Evolutionary conservation across 805 yeast genomes (phyloP), one percentile per base, ranked within the genome.

Genomic region (Candida broadrunensis): DNA sequence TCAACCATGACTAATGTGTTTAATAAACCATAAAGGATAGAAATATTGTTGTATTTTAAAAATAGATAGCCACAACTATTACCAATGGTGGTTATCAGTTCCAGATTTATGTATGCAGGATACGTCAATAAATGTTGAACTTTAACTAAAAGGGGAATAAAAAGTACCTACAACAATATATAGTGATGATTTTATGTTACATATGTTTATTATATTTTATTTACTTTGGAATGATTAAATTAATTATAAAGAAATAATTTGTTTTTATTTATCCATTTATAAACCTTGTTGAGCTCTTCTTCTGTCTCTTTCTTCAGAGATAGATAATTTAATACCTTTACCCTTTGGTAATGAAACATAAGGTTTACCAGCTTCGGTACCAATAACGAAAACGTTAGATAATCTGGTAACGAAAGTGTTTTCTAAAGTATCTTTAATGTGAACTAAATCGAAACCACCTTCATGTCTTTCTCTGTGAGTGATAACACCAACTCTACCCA

Each of bases 271-370:
- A n/a, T n/a, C n/a, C 23, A 48, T 45, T 60, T 56, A 59, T 53
- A 61, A 61, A 56, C 65, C 65, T 32, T 48, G 54, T 56, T 65
- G 68, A 50, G 67, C 65, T 65, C 72, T 65, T 61, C 67, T 65
- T 62, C 69, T 65, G 70, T 65, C 72, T 56, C 72, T 59, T 58
- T 65, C 72, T 56, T 65, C 72, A 46, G 72, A 50, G 45, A 65
- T 65, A 37, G 72, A 64, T 43, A 65, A 58, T 55, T 65, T 65
- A 44, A 65, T 65, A 65, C 72, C 72, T 58, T 65, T 65, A 61
- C 72, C 72, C 62, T 64, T 65, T 63, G 72, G 72, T 56, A 65
- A 65, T 25, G 70, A 63, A 39, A 65, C 61, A 50, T 51, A 56
- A 44, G 71, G 68, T 55, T 62, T 64, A 56, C 65, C 66, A 48